Evolutionary conservation across 2,329 filamentous ascomycete genomes (phyloP), one percentile per base, ranked within the genome.

Genomic region (Colletotrichum salicis): DNA sequence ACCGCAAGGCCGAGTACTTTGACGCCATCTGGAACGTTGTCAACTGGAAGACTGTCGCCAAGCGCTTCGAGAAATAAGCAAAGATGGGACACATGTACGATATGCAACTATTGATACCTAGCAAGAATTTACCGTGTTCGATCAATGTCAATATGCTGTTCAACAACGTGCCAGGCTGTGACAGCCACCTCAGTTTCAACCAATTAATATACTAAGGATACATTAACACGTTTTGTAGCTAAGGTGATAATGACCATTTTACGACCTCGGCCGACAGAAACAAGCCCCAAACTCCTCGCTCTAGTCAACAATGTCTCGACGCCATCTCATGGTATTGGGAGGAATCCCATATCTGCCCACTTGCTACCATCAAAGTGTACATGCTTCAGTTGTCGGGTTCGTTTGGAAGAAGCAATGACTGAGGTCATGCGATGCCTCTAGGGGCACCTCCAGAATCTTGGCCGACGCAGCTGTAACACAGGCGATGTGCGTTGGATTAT

Each of bases 1-100:
- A 97, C 88, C 92, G 94, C 84, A 97, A 97, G 91, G 95, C 93
- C 70, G 95, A 97, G 86, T 97, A 97, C 88, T 97, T 97, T 84
- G 89, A 89, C 78, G 94, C 94, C 71, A 93, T 97, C 81, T 97
- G 95, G 95, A 94, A 97, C 77, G 95, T 97, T 61, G 87, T 97
- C 83, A 97, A 97, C 91, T 98, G 95, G 95, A 94, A 95, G 89
- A 90, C 93, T 37, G 95, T 94, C 56, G 91, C 93, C 82, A 90
- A 92, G 87, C 90, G 94, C 75, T 94, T 94, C 79, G 84, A 85
- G 76, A 85, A 86, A 74, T 82, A 86, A 81, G 45, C 13, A 11
- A 29, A 0, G 4, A 22, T 15, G 11, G 12, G 22, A 62, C 24
- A 13, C 5, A 58, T 72, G 70, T 71, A 72, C 35, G 35, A 70